Conservation (phyloP, 2,329 filamentous ascomycete species). For the Colletotrichum chrysophilum region DNA sequence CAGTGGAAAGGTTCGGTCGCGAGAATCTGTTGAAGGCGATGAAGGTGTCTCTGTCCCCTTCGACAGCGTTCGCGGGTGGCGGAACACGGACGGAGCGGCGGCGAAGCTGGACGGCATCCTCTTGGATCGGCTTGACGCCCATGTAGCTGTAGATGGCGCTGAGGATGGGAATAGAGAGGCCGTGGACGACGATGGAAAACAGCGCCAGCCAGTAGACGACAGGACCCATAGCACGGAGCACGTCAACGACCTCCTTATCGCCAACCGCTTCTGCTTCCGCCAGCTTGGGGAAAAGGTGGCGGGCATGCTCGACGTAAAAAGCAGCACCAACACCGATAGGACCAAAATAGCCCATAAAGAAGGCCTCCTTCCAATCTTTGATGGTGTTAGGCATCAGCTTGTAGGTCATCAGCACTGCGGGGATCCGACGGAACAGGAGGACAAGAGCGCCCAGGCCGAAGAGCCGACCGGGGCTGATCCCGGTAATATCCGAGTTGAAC, state of each 20-base stretch:
- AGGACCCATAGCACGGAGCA: constrained; percentile 41
- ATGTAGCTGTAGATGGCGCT: constrained; percentile 41
- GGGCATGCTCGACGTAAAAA: constrained; percentile 68
- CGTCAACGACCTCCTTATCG: constrained; percentile 33
- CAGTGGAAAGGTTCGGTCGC: constrained; percentile 29
- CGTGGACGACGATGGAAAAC: constrained; percentile 50
- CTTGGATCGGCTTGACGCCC: constrained; percentile 45
- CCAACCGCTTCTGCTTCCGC: constrained; percentile 37
- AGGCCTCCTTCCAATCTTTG: constrained; percentile 59
- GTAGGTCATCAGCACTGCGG: constrained; percentile 58
- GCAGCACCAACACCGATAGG: constrained; percentile 80
- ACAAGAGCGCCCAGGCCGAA: constrained; percentile 57
- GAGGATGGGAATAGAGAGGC: constrained; percentile 51
- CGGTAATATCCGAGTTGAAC: constrained; percentile 58
- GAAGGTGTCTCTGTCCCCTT: constrained; percentile 40
- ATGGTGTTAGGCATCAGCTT: constrained; percentile 58
- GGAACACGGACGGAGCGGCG: constrained; percentile 40
- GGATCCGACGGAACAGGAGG: constrained; percentile 60
- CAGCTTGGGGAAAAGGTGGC: constrained; percentile 43
- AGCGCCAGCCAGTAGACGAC: constrained; percentile 47
- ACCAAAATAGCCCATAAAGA: constrained; percentile 73
- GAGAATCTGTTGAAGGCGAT: constrained; percentile 56
- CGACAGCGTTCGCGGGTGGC: constrained; percentile 44
- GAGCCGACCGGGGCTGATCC: constrained; percentile 55
- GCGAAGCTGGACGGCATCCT: constrained; percentile 44